These are phyloP conservation scores for Stephanodiscus minutulus DNA, from an alignment of 108 stramenopile genomes.

Conservation along the genomic window DNA sequence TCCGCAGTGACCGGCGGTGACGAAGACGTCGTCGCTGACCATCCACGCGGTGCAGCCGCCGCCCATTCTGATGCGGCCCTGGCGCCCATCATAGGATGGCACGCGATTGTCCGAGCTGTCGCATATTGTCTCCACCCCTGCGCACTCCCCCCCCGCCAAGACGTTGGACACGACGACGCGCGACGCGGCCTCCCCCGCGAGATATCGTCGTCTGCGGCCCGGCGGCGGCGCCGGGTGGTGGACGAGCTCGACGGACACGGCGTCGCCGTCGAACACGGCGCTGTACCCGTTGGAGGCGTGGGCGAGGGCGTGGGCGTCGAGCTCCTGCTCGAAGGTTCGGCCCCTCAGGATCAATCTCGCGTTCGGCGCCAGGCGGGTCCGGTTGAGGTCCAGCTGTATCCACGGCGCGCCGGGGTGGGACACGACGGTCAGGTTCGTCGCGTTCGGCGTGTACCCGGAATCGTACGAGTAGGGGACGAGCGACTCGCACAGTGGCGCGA, in stretches of 20 bases:
- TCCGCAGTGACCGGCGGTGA: conserved; percentile 17
- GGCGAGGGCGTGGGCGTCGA: background rate
- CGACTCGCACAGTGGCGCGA: background rate
- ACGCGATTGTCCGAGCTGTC: background rate
- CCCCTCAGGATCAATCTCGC: background rate
- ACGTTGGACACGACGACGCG: conserved; percentile 1
- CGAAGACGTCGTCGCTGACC: conserved; percentile 3
- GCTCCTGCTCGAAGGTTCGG: background rate
- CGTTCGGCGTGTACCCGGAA: conserved; percentile 2
- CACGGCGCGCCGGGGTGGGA: background rate
- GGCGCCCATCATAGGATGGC: conserved; percentile 5
- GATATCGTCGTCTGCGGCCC: too few species aligned
- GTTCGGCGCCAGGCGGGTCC: background rate
- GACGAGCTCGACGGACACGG: background rate
- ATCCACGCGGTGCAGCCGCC: conserved; percentile 16
- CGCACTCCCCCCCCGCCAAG: background rate
- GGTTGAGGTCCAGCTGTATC: conserved; percentile 4
- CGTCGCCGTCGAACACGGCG: conserved; percentile 1
- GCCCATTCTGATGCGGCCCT: background rate
- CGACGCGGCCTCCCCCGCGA: too few species aligned
- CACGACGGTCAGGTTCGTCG: background rate
- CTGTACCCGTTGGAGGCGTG: background rate
- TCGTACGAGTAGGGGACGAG: background rate
- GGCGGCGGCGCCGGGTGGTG: too few species aligned
- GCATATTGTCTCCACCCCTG: background rate